Evolutionary conservation across 2,329 filamentous ascomycete species (phyloP), one percentile per base, ranked within the genome.

Genomic region (Ophiosphaerella korrae): DNA sequence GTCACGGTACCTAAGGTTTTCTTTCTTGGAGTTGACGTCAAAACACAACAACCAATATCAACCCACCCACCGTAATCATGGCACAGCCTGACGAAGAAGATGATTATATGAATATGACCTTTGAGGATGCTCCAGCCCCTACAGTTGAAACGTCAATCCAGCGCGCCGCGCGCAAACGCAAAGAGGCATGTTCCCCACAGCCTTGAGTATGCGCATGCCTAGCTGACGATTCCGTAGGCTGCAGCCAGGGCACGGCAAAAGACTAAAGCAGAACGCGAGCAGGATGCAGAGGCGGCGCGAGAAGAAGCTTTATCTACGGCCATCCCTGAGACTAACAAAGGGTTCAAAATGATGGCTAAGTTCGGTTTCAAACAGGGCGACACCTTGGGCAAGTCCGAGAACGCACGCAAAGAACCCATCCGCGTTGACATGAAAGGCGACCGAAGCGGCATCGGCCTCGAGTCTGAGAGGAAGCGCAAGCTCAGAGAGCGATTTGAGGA

Each of bases 21-120:
- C 3, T 16, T 34, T 11, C 9, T 13, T 12, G 12, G 29, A n/a
- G 18, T 44, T 21, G 33, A 37, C 8, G 18, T 13, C 31, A 6
- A 7, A 42, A 23, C 38, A 52, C 45, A 37, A 49, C 34, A 12
- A 16, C 37, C 14, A 38, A 16, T 16, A 29, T 6, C 26, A 13
- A 12, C 29, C 18, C 36, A 37, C 47, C 23, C 12, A 37, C 13
- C 23, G 1, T 21, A 52, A 53, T 32, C 36, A 72, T 73, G 70
- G 61, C 67, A 54, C 57, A 68, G 49, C 67, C 68, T 2, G 89
- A 90, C 6, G 90, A 92, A 16, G 90, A 92, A 57, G 92, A 97
- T 58, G 94, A 99, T 75, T 97, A 99, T 80, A 95, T 99, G 89
- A 91, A 88, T 64, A 97, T 99, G 93, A 82, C 87, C 12, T 92